Conservation (phyloP, 768 basidiomycete species). For the Boletus subparvulus region DNA sequence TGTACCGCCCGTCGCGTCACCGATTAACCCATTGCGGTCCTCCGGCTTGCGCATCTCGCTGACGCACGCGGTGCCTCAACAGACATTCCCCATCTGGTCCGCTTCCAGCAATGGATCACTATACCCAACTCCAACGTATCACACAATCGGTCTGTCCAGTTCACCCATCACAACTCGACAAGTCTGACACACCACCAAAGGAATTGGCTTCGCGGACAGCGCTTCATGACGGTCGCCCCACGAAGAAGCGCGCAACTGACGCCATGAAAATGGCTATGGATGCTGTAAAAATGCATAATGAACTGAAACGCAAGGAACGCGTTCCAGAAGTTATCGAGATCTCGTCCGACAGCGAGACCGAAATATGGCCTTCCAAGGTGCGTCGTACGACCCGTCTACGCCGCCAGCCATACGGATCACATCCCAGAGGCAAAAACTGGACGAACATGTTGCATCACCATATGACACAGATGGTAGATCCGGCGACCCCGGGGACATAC, state of each 20-base stretch:
- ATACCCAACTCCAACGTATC: constrained; percentile 26
- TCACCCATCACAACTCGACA: not conserved
- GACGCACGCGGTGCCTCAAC: not conserved
- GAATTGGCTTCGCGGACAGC: constrained; percentile 22
- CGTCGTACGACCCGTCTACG: not conserved
- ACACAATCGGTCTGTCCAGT: constrained; percentile 20
- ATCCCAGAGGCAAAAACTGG: constrained; percentile 24
- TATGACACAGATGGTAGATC: not conserved
- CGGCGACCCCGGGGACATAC: not conserved
- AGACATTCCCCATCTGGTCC: not conserved
- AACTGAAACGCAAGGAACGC: constrained; percentile 25
- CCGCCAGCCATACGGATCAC: not conserved
- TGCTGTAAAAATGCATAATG: constrained; percentile 2
- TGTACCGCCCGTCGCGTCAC: not conserved
- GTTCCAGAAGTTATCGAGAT: constrained; percentile 23
- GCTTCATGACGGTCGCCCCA: constrained; percentile 6
- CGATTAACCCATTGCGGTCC: not conserved
- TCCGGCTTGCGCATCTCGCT: not conserved
- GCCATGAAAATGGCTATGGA: constrained; percentile 18
- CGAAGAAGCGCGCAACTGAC: constrained; percentile 23
- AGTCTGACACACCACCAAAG: constrained; percentile 19
- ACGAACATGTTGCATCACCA: not conserved
- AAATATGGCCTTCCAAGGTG: constrained; percentile 22
- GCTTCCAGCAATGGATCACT: not conserved
- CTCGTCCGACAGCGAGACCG: constrained; percentile 32